Percentiles rank a stretch among this genome's conserved stretches.
Evolutionary conservation across 2,329 filamentous ascomycete species (phyloP).

Genomic region (Colletotrichum shisoi): DNA sequence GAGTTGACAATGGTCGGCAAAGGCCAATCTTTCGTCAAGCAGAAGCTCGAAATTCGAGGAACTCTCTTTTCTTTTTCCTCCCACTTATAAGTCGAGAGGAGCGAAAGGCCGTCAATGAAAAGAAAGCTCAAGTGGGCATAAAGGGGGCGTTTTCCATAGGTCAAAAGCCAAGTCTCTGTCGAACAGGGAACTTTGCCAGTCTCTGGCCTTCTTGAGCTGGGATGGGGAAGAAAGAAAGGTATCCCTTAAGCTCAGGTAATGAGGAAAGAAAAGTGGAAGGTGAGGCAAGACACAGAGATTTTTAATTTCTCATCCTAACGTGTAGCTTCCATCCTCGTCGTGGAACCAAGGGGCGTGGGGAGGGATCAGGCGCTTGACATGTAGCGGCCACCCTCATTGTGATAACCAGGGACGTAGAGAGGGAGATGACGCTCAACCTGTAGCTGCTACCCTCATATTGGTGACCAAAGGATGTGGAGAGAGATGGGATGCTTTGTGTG

Average conservation of each 20-base stretch:
- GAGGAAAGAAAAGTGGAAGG: background rate
- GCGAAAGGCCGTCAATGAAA: background rate
- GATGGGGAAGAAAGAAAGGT: background rate
- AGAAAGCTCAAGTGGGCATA: background rate
- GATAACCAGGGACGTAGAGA: too few species aligned
- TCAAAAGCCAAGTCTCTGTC: background rate
- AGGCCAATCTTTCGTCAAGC: background rate
- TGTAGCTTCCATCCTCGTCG: conserved; percentile 3
- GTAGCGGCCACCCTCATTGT: too few species aligned
- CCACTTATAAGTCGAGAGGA: background rate
- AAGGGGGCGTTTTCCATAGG: background rate
- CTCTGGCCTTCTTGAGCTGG: background rate
- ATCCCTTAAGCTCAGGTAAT: too few species aligned
- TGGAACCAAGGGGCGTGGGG: background rate
- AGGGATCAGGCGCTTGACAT: background rate
- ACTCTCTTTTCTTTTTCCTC: too few species aligned
- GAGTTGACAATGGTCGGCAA: background rate
- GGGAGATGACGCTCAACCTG: too few species aligned
- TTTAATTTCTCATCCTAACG: background rate
- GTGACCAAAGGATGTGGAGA: too few species aligned
- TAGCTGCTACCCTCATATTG: too few species aligned
- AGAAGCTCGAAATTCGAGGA: background rate
- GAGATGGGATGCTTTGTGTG: background rate
- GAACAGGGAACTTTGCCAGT: background rate
- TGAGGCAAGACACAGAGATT: conserved; percentile 4